Evolutionary conservation across 306 rosid genomes (phyloP).

Genomic region (Phaseolus lunatus): DNA sequence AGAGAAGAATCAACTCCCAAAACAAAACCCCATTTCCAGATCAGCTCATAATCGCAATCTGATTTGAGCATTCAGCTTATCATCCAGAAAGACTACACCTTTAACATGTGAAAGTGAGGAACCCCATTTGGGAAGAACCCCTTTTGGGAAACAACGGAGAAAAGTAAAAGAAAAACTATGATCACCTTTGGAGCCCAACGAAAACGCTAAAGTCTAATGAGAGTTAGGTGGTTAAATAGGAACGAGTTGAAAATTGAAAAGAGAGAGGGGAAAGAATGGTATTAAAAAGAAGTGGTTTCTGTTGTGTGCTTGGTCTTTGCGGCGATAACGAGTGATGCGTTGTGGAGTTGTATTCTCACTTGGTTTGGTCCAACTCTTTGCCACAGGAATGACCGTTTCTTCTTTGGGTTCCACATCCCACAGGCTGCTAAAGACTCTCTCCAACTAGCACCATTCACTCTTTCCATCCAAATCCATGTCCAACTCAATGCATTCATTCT

Average conservation of each 20-base stretch:
- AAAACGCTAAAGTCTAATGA: neutral
- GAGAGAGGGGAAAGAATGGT: neutral
- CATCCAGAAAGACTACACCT: slow-evolving; percentile 16
- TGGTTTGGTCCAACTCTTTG: neutral
- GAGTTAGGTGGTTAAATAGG: slow-evolving; percentile 6
- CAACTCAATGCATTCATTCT: neutral
- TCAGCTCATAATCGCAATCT: slow-evolving; percentile 15
- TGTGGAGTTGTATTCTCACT: neutral
- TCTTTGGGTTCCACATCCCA: neutral
- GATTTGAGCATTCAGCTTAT: slow-evolving; percentile 2
- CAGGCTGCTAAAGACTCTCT: neutral
- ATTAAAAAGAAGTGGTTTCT: neutral
- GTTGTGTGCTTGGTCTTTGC: slow-evolving; percentile 6
- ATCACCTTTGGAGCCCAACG: neutral
- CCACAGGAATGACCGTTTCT: neutral
- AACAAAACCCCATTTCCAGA: slow-evolving; percentile 30
- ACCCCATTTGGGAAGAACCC: slow-evolving; percentile 20
- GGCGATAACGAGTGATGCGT: neutral
- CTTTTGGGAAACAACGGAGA: slow-evolving; percentile 14
- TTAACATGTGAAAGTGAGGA: slow-evolving; percentile 3
- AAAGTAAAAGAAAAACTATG: neutral
- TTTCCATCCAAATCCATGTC: neutral
- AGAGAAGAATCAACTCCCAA: neutral
- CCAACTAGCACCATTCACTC: neutral
- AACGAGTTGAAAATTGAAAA: slow-evolving; percentile 15